Percentiles rank a stretch among this genome's conserved stretches.
These are phyloP conservation scores for Cladosporium velox DNA, from an alignment of 2,329 filamentous ascomycete species.

Conservation along the genomic window DNA sequence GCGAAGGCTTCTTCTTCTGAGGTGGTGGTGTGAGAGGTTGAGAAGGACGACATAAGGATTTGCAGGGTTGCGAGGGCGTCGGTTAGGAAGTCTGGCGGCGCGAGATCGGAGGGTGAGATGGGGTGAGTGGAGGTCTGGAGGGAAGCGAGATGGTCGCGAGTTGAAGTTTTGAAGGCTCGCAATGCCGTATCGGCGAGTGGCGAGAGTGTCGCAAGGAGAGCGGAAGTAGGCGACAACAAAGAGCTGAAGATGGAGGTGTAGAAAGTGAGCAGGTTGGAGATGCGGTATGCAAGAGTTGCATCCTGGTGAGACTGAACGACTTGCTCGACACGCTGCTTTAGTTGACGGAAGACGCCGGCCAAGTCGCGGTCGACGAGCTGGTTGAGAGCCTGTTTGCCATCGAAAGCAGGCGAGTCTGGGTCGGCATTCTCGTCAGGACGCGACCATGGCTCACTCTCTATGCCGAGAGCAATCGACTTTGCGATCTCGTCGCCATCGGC, in stretches of 20 bases:
- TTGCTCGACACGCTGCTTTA: constrained; percentile 88
- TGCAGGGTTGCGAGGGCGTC: constrained; percentile 78
- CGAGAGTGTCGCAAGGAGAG: constrained; percentile 67
- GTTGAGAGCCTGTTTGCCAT: constrained; percentile 78
- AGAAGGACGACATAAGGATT: constrained; percentile 81
- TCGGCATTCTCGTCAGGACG: constrained; percentile 54
- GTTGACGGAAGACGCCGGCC: constrained; percentile 74
- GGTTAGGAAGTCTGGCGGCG: constrained; percentile 75
- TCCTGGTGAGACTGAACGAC: constrained; percentile 93
- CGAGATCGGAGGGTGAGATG: constrained; percentile 69
- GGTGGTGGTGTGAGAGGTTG: constrained; percentile 69
- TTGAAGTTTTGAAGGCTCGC: constrained; percentile 76
- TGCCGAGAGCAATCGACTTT: constrained; percentile 75
- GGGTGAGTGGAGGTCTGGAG: constrained; percentile 69
- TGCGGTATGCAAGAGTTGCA: constrained; percentile 81
- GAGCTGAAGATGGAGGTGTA: constrained; percentile 84
- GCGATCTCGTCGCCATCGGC: constrained; percentile 87
- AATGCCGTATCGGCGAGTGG: constrained; percentile 75
- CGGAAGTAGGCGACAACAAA: constrained; percentile 69
- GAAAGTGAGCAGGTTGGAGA: constrained; percentile 85
- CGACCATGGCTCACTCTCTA: constrained; percentile 79
- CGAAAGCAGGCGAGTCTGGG: constrained; percentile 58
- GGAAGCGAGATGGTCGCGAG: constrained; percentile 76
- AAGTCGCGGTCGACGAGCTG: constrained; percentile 86
- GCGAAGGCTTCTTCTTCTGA: constrained; percentile 56